Conservation (phyloP, 148 eudicot genomes). For the Simmondsia chinensis region DNA sequence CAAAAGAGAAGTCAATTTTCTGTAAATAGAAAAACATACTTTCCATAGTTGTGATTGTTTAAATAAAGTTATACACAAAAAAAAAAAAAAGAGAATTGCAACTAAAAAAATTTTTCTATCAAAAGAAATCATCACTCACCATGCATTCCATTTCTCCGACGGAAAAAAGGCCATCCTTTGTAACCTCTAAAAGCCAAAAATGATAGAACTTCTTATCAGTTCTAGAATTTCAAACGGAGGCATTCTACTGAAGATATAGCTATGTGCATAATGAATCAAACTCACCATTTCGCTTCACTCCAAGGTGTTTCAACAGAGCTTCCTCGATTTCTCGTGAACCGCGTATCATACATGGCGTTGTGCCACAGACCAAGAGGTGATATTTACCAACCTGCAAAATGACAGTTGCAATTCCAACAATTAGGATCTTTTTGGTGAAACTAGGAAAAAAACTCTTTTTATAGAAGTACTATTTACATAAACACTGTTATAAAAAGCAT, state of each 20-base stretch:
- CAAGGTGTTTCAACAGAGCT: constrained; percentile 79
- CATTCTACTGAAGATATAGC: too few relatives aligned
- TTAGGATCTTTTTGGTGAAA: too few relatives aligned
- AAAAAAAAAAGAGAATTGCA: constrained; percentile 5
- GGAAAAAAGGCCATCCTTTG: constrained; percentile 93
- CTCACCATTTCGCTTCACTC: constrained; percentile 93
- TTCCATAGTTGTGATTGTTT: too few relatives aligned
- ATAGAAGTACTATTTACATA: too few relatives aligned
- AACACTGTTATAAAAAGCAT: too few relatives aligned
- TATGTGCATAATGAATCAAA: neutral
- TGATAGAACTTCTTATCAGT: neutral
- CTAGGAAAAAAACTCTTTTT: too few relatives aligned
- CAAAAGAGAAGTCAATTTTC: too few relatives aligned
- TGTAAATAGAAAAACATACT: too few relatives aligned
- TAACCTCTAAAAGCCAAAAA: constrained; percentile 49
- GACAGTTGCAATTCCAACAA: too few relatives aligned
- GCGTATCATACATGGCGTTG: constrained; percentile 98
- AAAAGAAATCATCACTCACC: constrained; percentile 33
- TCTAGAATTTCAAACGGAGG: too few relatives aligned
- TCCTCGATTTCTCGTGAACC: constrained; percentile 95
- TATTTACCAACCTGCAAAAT: constrained; percentile 83
- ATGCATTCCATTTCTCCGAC: constrained; percentile 99
- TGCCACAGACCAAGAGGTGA: constrained; percentile 98
- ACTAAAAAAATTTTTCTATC: constrained; percentile 3
- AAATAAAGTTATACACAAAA: too few relatives aligned